Percentiles rank a stretch among this genome's conserved stretches.
phyloP scores from a whole-genome alignment of 2,329 filamentous ascomycete genomes.

The Alternaria novae-zelandiae region DNA sequence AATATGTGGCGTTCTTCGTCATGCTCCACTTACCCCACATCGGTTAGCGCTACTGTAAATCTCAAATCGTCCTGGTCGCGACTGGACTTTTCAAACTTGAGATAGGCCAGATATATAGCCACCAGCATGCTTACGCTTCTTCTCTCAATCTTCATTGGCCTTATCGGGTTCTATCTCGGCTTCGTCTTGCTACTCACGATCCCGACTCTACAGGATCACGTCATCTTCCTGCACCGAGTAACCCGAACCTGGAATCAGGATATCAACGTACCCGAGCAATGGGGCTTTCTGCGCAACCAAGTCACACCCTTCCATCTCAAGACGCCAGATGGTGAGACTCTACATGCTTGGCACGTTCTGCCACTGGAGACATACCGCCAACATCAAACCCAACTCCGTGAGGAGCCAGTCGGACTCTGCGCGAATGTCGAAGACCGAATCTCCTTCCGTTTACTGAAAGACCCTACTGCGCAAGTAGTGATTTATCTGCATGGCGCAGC shows the following conservation, averaged over 20 bases:
- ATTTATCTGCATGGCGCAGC: slow-evolving; percentile 67
- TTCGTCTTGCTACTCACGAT: slow-evolving; percentile 57
- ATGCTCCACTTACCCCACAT: background rate
- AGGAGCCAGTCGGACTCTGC: slow-evolving; percentile 56
- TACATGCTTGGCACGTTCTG: slow-evolving; percentile 60
- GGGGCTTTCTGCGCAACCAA: slow-evolving; percentile 58
- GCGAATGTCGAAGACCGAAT: slow-evolving; percentile 62
- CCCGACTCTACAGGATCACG: slow-evolving; percentile 60
- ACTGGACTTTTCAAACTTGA: background rate
- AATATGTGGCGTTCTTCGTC: background rate
- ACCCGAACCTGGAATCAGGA: slow-evolving; percentile 63
- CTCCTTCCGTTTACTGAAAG: slow-evolving; percentile 66
- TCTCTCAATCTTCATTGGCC: slow-evolving; percentile 23
- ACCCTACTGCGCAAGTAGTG: slow-evolving; percentile 68
- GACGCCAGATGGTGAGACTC: slow-evolving; percentile 49
- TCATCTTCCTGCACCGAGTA: slow-evolving; percentile 63
- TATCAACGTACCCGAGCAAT: slow-evolving; percentile 56
- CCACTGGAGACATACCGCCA: slow-evolving; percentile 55
- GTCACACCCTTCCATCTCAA: slow-evolving; percentile 57
- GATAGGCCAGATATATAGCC: slow-evolving; percentile 5
- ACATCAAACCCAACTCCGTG: slow-evolving; percentile 50
- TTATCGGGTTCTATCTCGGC: slow-evolving; percentile 46
- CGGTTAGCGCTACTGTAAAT: background rate
- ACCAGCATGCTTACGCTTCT: slow-evolving; percentile 29
- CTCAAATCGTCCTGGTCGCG: background rate